Evolutionary conservation across 139 green algal genomes (phyloP).

Genomic region (Volvox reticuliferus): DNA sequence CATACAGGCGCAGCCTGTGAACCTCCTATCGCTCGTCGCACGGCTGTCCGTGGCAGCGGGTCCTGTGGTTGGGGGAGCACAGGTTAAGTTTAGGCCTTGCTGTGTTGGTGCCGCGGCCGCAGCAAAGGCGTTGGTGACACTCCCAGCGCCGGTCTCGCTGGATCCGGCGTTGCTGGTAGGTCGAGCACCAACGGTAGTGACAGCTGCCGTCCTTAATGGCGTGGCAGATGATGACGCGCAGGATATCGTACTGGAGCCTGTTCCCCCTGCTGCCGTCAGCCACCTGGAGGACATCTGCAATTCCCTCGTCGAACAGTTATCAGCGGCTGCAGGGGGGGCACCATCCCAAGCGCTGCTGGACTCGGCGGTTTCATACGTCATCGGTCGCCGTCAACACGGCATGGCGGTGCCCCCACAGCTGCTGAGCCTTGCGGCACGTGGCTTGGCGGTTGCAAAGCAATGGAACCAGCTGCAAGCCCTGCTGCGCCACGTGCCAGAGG

Average conservation of each 20-base stretch:
- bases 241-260: constrained; percentile 3
- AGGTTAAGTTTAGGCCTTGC: background rate
- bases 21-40: constrained; percentile 44
- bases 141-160: constrained; percentile 4
- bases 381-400: constrained; percentile 23
- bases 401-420: constrained; percentile 39
- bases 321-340: background rate
- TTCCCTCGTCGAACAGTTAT: constrained; percentile 33
- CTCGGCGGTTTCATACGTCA: constrained; percentile 12
- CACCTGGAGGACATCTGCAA: constrained; percentile 34
- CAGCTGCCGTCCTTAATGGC: background rate
- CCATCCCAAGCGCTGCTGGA: constrained; percentile 33
- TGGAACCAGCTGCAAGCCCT: constrained; percentile 21
- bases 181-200: no score
- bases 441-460: constrained; percentile 11
- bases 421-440: constrained; percentile 1
- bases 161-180: constrained; percentile 20
- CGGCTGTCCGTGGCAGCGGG: constrained; percentile 32
- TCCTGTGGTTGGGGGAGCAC: background rate
- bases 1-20: constrained; percentile 29
- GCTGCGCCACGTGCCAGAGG: background rate
- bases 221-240: background rate
- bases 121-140: constrained; percentile 6
- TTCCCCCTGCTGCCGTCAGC: constrained; percentile 19
- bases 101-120: background rate